Conservation (phyloP, 1,284 basidiomycete species). For the Ganoderma lucidum region DNA sequence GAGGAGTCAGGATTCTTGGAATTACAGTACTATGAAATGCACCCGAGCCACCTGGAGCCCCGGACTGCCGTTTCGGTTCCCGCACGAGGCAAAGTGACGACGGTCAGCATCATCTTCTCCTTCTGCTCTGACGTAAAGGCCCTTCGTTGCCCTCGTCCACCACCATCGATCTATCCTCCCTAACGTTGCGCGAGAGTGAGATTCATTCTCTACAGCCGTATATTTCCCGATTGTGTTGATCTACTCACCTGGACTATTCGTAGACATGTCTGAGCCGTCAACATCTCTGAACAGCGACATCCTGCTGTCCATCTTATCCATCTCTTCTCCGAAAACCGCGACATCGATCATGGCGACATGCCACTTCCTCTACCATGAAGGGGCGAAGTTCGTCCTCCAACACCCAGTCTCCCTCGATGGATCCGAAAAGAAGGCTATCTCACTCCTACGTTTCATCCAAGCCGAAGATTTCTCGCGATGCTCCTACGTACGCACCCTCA, state of each 20-base stretch:
- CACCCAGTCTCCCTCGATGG: background rate
- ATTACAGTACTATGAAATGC: background rate
- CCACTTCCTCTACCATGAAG: background rate
- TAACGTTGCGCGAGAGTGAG: background rate
- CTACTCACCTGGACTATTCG: background rate
- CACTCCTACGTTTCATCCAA: background rate
- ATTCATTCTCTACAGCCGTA: background rate
- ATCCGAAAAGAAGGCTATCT: background rate
- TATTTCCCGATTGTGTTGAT: background rate
- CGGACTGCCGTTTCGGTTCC: background rate
- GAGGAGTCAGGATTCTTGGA: too few relatives aligned
- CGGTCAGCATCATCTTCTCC: background rate
- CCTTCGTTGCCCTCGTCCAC: background rate
- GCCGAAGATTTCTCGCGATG: slow-evolving; percentile 5
- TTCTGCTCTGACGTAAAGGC: background rate
- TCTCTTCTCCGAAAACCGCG: background rate
- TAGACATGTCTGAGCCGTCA: background rate
- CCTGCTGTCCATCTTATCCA: background rate
- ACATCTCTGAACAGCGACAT: background rate
- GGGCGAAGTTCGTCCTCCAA: background rate
- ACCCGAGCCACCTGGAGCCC: background rate
- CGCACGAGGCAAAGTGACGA: background rate
- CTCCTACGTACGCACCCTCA: background rate
- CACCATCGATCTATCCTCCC: background rate
- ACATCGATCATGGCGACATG: slow-evolving; percentile 5